phyloP scores from a whole-genome alignment of 805 yeast species.

The Diddensiella transvaalensis region DNA sequence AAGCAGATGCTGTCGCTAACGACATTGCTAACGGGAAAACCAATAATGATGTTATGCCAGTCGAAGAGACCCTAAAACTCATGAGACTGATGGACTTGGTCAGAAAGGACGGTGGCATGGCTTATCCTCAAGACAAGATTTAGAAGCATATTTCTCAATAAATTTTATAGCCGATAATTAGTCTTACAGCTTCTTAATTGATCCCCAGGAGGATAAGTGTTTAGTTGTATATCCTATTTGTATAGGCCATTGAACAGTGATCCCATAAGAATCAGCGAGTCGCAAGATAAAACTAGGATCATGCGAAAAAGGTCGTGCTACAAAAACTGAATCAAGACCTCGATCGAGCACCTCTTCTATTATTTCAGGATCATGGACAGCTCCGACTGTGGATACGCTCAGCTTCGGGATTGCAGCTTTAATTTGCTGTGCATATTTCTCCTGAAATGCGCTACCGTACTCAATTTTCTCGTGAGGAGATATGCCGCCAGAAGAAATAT shows the following conservation, averaged over 20 bases:
- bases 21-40: background rate
- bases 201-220: background rate
- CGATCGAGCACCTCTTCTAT: constrained; percentile 42
- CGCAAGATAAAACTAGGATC: constrained; percentile 47
- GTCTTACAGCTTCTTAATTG: background rate
- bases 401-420: constrained; percentile 45
- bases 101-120: background rate
- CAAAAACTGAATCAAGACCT: constrained; percentile 44
- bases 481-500: constrained; percentile 54
- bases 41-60: background rate
- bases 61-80: background rate
- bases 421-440: constrained; percentile 39
- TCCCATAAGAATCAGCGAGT: constrained; percentile 50
- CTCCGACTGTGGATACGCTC: constrained; percentile 49
- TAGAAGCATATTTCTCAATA: too few species aligned
- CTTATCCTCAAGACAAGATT: background rate
- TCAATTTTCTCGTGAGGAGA: constrained; percentile 29
- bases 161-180: too few species aligned
- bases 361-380: constrained; percentile 34
- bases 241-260: constrained; percentile 38
- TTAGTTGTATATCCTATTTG: constrained; percentile 19
- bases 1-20: background rate
- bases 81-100: constrained; percentile 4
- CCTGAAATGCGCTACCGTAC: constrained; percentile 39
- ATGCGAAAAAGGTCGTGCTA: constrained; percentile 46